Percentiles rank a stretch among this genome's conserved stretches.
These are phyloP conservation scores for Ophiosphaerella herpotricha DNA, from an alignment of 2,329 filamentous ascomycete species.

Conservation along the genomic window DNA sequence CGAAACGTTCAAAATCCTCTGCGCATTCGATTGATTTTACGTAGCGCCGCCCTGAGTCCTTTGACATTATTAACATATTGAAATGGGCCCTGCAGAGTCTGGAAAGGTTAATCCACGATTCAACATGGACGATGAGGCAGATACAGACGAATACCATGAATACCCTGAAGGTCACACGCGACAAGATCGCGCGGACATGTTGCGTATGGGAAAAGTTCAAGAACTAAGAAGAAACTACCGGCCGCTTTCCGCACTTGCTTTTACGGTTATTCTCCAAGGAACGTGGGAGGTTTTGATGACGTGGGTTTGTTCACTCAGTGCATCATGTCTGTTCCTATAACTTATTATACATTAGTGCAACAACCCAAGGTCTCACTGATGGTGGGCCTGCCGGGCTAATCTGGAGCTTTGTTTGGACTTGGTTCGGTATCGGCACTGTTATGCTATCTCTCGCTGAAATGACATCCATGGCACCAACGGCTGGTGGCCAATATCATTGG, in stretches of 20 bases:
- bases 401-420: slow-evolving; percentile 44
- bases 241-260: slow-evolving; percentile 37
- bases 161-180: slow-evolving; percentile 33
- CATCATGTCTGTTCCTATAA: not conserved
- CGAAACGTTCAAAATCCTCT: not conserved
- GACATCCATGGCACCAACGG: slow-evolving; percentile 43
- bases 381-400: slow-evolving; percentile 41
- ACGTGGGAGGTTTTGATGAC: slow-evolving; percentile 43
- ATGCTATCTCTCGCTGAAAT: slow-evolving; percentile 42
- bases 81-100: slow-evolving; percentile 7
- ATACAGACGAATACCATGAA: slow-evolving; percentile 32
- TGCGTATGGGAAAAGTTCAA: slow-evolving; percentile 41
- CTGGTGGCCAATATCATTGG: slow-evolving; percentile 44
- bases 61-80: slow-evolving; percentile 18
- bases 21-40: slow-evolving; percentile 6
- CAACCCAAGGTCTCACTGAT: slow-evolving; percentile 35
- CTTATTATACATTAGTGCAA: slow-evolving; percentile 20
- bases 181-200: slow-evolving; percentile 37
- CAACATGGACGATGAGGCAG: slow-evolving; percentile 25
- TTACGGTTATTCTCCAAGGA: slow-evolving; percentile 40
- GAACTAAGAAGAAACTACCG: slow-evolving; percentile 42
- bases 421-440: slow-evolving; percentile 38
- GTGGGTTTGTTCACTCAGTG: slow-evolving; percentile 11
- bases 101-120: slow-evolving; percentile 13
- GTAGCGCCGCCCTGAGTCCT: slow-evolving; percentile 13